Evolutionary conservation across 202 grass and related monocot species (phyloP), one percentile per base, ranked within the genome.

Genomic region (Hordeum pubiflorum): DNA sequence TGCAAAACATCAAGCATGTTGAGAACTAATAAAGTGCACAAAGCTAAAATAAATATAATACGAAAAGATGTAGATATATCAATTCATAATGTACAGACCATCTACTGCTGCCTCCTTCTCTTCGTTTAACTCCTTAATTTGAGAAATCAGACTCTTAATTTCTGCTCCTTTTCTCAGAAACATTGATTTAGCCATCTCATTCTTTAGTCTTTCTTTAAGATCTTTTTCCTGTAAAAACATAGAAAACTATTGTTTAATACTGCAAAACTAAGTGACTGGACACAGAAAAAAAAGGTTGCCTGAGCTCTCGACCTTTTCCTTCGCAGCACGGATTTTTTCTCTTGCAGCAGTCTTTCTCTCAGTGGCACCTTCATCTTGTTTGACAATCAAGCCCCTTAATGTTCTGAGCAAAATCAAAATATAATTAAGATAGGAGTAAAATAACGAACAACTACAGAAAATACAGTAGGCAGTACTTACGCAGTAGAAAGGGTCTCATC

Each of bases 401-500:
- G 87, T 77, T 21, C 79, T 83, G 78, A 72, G 77, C 22, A 58
- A 58, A 81, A 18, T 65, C 23, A 67, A 48, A 12, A 80, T 24
- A 60, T 46, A 57, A 80, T 76, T 76, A 81, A 58, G 65, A 82
- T 29, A 74, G 48, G 63, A 69, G 17, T 48, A 31, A 6, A n/a
- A 11, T n/a, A 17, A 10, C 0, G 6, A 69, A 75, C 59, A 40
- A 62, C 75, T 77, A 63, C 32, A 77, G 17, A 36, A 78, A 89
- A 63, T 75, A 33, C 57, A 54, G 46, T 63, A 58, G 10, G 54
- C 5, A 24, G 15, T 82, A 92, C 89, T 91, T 85, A 97, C 94
- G 56, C 86, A 22, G 86, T 91, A 69, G 61, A 86, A 46, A 97
- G 89, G 63, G 81, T 76, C 84, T 87, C 88, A 65, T 97, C 90